phyloP scores from a whole-genome alignment of 768 basidiomycete genomes.

The Boletus rubroflammeus region DNA sequence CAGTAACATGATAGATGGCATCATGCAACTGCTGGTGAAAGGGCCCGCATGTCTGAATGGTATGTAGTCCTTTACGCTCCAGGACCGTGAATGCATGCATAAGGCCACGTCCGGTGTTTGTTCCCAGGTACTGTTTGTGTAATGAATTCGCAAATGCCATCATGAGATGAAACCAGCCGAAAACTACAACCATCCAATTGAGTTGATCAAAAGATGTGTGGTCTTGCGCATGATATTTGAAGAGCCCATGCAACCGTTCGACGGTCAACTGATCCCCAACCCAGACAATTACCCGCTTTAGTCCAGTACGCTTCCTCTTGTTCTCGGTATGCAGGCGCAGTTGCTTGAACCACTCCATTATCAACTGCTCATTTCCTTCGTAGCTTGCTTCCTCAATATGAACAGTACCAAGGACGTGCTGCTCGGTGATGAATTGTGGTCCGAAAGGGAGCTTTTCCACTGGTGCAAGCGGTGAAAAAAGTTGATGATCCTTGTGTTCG shows the following conservation, averaged over 20 bases:
- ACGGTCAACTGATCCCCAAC: constrained; percentile 39
- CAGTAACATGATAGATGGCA: not conserved
- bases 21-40: constrained; percentile 4
- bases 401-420: constrained; percentile 36
- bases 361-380: constrained; percentile 30
- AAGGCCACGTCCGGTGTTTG: too few species aligned
- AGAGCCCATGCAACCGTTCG: constrained; percentile 34
- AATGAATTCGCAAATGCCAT: too few species aligned
- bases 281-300: constrained; percentile 30
- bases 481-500: not conserved
- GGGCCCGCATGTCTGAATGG: not conserved
- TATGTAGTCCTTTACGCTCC: not conserved
- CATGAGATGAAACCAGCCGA: too few species aligned
- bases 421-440: constrained; percentile 24
- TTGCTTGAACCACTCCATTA: constrained; percentile 12
- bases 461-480: constrained; percentile 20
- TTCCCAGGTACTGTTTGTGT: too few species aligned
- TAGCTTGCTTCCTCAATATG: constrained; percentile 40
- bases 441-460: constrained; percentile 29
- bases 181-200: too few species aligned
- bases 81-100: not conserved
- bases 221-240: constrained; percentile 16
- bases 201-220: too few species aligned
- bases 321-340: constrained; percentile 14
- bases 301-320: constrained; percentile 18